phyloP scores from a whole-genome alignment of 257 asterid genomes.

The Hygrophila difformis region DNA sequence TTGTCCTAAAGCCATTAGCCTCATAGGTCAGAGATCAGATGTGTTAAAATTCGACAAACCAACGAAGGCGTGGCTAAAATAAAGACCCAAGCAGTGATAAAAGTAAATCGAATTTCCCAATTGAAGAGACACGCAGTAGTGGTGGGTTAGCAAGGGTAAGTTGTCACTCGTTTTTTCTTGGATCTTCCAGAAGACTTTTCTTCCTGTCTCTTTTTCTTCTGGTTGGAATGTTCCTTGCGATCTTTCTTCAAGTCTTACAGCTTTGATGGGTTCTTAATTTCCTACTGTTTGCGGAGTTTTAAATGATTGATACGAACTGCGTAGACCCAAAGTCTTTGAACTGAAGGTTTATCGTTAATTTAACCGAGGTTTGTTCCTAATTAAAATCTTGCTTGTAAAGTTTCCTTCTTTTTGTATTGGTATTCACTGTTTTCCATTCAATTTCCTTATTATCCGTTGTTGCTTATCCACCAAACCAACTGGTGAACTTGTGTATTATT shows the following conservation, averaged over 20 bases:
- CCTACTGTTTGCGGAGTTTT: too few species aligned
- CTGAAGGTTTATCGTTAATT: too few species aligned
- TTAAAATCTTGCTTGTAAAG: constrained; percentile 20
- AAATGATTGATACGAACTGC: too few species aligned
- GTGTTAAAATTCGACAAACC: too few species aligned
- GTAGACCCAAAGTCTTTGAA: constrained; percentile 5
- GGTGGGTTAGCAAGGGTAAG: constrained; percentile 27
- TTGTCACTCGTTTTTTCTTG: constrained; percentile 18
- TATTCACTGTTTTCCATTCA: constrained; percentile 19
- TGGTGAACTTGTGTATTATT: constrained; percentile 10
- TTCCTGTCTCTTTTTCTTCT: too few species aligned
- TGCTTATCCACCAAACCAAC: constrained; percentile 46
- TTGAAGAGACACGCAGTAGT: constrained; percentile 3
- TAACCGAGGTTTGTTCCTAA: too few species aligned
- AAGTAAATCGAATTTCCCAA: constrained; percentile 20
- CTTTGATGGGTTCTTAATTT: constrained; percentile 20
- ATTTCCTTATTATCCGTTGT: constrained; percentile 19
- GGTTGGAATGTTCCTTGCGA: constrained; percentile 21
- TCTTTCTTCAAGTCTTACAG: constrained; percentile 20
- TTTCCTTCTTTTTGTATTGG: constrained; percentile 17
- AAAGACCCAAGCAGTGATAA: not conserved
- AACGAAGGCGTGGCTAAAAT: too few species aligned
- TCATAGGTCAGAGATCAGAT: too few species aligned
- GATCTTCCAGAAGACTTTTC: constrained; percentile 18
- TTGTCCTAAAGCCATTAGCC: too few species aligned